These are phyloP conservation scores for Eucalyptus cladocalyx DNA, from an alignment of 345 rosid species.

Conservation along the genomic window DNA sequence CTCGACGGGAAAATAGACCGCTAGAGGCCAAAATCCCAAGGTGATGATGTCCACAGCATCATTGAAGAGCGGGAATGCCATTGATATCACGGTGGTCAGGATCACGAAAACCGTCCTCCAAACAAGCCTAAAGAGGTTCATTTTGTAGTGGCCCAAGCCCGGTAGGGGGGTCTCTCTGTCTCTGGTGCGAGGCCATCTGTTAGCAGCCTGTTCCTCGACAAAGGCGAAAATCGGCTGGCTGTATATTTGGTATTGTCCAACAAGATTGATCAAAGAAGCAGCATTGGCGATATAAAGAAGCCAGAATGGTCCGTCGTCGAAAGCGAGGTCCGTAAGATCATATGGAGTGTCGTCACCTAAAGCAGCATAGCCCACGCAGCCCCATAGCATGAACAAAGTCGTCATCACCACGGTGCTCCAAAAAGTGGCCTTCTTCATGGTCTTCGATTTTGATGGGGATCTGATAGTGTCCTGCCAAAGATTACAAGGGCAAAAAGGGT, in stretches of 20 bases:
- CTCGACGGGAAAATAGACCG: slow-evolving; percentile 45
- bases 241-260: slow-evolving; percentile 38
- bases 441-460: slow-evolving; percentile 1
- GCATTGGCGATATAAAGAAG: slow-evolving; percentile 43
- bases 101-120: slow-evolving; percentile 37
- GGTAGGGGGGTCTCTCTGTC: slow-evolving; percentile 19
- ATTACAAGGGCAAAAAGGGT: not conserved
- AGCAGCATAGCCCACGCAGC: slow-evolving; percentile 48
- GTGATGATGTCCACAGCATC: slow-evolving; percentile 29
- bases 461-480: slow-evolving; percentile 21
- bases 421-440: slow-evolving; percentile 31
- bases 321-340: slow-evolving; percentile 23
- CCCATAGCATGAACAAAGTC: slow-evolving; percentile 31
- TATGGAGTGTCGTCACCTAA: slow-evolving; percentile 34
- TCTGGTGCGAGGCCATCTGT: slow-evolving; percentile 9
- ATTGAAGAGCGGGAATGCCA: slow-evolving; percentile 28
- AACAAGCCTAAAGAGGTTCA: slow-evolving; percentile 28
- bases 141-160: slow-evolving; percentile 1
- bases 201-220: slow-evolving; percentile 16
- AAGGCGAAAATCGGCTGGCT: slow-evolving; percentile 43
- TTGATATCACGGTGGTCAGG: slow-evolving; percentile 25
- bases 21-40: slow-evolving; percentile 45
- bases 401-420: slow-evolving; percentile 22
- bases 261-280: slow-evolving; percentile 27
- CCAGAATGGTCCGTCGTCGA: slow-evolving; percentile 43